Evolutionary conservation across 2,329 filamentous ascomycete genomes (phyloP), one percentile per base, ranked within the genome.

Genomic region (Ceratocystis eucalypticola): DNA sequence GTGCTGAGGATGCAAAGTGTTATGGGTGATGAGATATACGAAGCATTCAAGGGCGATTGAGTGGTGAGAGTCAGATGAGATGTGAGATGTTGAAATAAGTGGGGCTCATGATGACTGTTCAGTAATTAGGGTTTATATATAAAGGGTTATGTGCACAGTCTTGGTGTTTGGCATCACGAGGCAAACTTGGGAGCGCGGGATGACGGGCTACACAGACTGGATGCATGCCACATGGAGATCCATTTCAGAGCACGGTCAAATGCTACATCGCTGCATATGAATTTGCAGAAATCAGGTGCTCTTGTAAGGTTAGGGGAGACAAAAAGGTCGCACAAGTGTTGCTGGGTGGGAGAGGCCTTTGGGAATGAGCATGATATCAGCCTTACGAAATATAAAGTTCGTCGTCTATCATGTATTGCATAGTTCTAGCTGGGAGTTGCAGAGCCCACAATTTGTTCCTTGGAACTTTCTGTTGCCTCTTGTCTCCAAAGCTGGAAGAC

Each of bases 61-160:
- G 10, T 28, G 20, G 17, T 37, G 33, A n/a, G 15, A 41, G 17
- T 62, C 12, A 46, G 22, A 44, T 48, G 48, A n/a, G 30, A 44
- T n/a, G 30, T 22, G 41, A 30, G 44, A 48, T n/a, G 15, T 25
- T 30, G 25, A 33, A 30, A 46, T 37, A 41, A 53, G 55, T 59
- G 55, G 55, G 20, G 44, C 7, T 33, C 55, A 25, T 33, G 41
- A 62, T 62, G 61, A 62, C 61, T 64, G 62, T 33, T 15, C 20
- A 3, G 22, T 0, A 7, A 17, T 17, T 50, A 53, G 45, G 62
- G 62, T 64, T 53, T 22, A 6, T 5, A 2, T 1, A 15, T 6
- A 4, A 7, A 44, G 59, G 33, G 62, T 53, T 62, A 48, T 12
- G 10, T 20, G n/a, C 17, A 20, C 0, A 48, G 53, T 30, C 53